Evolutionary conservation across 2,329 filamentous ascomycete species (phyloP).

Genomic region (Cercospora brassicicola): DNA sequence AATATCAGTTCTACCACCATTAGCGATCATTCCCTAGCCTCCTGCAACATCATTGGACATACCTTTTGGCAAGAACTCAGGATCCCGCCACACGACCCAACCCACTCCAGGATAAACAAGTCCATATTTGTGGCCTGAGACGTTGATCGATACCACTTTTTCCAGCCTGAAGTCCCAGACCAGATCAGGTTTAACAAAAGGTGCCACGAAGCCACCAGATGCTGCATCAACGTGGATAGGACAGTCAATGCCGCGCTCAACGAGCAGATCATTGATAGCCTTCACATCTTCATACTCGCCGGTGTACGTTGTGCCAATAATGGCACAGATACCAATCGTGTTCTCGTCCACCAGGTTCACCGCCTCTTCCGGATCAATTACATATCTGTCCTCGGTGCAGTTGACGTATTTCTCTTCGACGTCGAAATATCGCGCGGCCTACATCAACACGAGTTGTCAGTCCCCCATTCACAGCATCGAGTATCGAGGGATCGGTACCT

Average conservation of each 20-base stretch:
- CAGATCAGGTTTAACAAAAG: conserved; percentile 80
- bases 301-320: conserved; percentile 90
- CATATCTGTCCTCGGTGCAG: conserved; percentile 61
- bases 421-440: conserved; percentile 54
- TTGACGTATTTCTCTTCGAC: conserved; percentile 81
- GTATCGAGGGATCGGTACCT: conserved; percentile 49
- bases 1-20: conserved; percentile 72
- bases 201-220: conserved; percentile 87
- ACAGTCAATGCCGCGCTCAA: conserved; percentile 71
- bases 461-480: background rate
- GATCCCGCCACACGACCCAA: conserved; percentile 85
- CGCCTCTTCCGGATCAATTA: conserved; percentile 63
- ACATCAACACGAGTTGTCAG: background rate
- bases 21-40: too few species aligned
- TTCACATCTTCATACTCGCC: conserved; percentile 95
- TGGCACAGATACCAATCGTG: conserved; percentile 87
- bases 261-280: conserved; percentile 81
- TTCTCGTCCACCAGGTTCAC: conserved; percentile 66
- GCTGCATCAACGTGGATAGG: conserved; percentile 95
- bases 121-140: conserved; percentile 86
- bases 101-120: conserved; percentile 86
- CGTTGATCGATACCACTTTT: conserved; percentile 90
- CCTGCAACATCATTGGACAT: background rate
- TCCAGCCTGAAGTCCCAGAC: conserved; percentile 90
- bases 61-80: conserved; percentile 74